Conservation (phyloP, 768 basidiomycete genomes). For the Tubosaeta sp. region DNA sequence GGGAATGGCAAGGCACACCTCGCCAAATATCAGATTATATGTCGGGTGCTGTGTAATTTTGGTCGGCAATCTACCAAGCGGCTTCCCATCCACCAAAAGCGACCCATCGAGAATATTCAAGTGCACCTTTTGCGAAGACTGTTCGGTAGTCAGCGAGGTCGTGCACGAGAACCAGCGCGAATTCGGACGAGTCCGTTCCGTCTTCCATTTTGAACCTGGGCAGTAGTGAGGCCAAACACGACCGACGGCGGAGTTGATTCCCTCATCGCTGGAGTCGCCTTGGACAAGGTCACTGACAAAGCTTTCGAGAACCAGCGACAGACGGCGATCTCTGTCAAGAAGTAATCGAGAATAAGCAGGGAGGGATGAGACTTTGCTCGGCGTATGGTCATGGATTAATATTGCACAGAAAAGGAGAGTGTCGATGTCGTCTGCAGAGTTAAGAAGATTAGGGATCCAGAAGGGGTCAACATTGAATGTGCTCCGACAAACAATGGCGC, state of each 20-base stretch:
- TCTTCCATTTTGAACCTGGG: constrained; percentile 14
- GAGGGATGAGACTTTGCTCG: constrained; percentile 4
- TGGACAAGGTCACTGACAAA: constrained; percentile 2
- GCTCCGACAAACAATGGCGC: constrained; percentile 37
- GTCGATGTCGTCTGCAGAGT: constrained; percentile 17
- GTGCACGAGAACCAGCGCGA: constrained; percentile 17
- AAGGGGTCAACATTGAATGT: constrained; percentile 23
- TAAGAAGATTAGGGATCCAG: constrained; percentile 9
- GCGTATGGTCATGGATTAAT: constrained; percentile 24
- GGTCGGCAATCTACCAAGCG: constrained; percentile 14
- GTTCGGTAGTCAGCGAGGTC: not conserved
- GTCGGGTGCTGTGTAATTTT: constrained; percentile 8
- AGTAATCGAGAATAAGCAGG: constrained; percentile 10
- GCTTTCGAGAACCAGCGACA: constrained; percentile 21
- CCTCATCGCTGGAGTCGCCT: not conserved
- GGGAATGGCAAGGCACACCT: constrained; percentile 2
- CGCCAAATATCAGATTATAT: constrained; percentile 19
- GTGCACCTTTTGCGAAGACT: constrained; percentile 8
- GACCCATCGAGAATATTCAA: constrained; percentile 19
- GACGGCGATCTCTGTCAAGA: constrained; percentile 27
- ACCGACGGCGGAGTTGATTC: constrained; percentile 15
- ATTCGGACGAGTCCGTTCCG: not conserved
- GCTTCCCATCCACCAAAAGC: constrained; percentile 25
- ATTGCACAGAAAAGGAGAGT: constrained; percentile 22
- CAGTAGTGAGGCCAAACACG: constrained; percentile 25